Percentiles rank a stretch among this genome's conserved stretches.
phyloP scores from a whole-genome alignment of 192 early-diverging fungal genomes.

The Linnemannia elongata region DNA sequence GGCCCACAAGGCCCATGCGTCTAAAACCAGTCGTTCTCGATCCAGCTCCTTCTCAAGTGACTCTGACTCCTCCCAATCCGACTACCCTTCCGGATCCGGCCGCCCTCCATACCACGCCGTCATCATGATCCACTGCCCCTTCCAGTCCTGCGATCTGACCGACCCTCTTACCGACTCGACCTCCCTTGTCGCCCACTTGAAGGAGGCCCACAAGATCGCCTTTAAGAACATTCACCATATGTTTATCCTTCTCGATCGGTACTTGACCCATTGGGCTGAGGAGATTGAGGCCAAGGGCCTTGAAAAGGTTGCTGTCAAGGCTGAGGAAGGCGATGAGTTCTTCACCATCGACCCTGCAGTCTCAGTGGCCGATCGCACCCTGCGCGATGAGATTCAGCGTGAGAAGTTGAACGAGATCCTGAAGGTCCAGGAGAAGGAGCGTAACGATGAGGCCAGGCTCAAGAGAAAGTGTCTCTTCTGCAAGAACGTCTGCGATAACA shows the following conservation, averaged over 20 bases:
- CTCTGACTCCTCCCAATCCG: slow-evolving; percentile 53
- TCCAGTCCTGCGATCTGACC: slow-evolving; percentile 67
- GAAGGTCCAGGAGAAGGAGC: slow-evolving; percentile 78
- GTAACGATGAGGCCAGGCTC: slow-evolving; percentile 71
- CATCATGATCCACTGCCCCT: slow-evolving; percentile 76
- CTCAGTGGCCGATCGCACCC: slow-evolving; percentile 69
- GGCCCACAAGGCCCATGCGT: not conserved
- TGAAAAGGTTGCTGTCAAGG: slow-evolving; percentile 43
- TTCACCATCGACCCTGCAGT: slow-evolving; percentile 73
- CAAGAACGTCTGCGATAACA: slow-evolving; percentile 80
- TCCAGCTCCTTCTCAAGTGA: slow-evolving; percentile 56
- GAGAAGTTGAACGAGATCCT: slow-evolving; percentile 82
- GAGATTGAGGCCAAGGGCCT: slow-evolving; percentile 56
- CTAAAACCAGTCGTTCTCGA: slow-evolving; percentile 25
- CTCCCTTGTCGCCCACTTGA: slow-evolving; percentile 75
- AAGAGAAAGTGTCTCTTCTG: slow-evolving; percentile 95
- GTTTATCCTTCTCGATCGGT: slow-evolving; percentile 81
- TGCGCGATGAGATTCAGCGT: slow-evolving; percentile 80
- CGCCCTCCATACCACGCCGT: slow-evolving; percentile 65
- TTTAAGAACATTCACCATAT: slow-evolving; percentile 85
- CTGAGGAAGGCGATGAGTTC: slow-evolving; percentile 47
- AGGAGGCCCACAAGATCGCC: slow-evolving; percentile 69
- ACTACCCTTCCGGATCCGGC: slow-evolving; percentile 39
- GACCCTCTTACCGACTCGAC: slow-evolving; percentile 71
- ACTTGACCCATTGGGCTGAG: slow-evolving; percentile 81